Base-by-base conservation (phyloP, 2,329 filamentous ascomycete genomes). In the Colletotrichum zoysiae region DNA sequence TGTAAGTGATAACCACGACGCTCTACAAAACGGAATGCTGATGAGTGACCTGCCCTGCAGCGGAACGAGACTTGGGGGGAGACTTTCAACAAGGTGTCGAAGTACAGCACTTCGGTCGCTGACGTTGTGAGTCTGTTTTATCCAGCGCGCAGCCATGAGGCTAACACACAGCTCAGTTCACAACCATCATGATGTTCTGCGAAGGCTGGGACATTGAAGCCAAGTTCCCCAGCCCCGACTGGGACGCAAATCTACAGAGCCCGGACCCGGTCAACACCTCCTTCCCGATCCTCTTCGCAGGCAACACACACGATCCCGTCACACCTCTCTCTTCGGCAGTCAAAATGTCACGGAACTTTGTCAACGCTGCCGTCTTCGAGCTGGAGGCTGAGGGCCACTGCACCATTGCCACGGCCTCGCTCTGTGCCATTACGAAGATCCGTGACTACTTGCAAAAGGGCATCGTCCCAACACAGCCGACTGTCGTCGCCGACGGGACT, bases 251-350 rank as follows among this genome's bases (percentile, higher is more conserved):
- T n/a, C 51, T 72, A 6, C 81, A 71, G 80, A 58, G 51, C 53
- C 35, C 61, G 16, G 50, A 67, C 35, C 70, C 61, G 42, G 26
- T 67, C 56, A 73, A 83, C 35, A 88, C 85, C 7, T 81, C 83
- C 7, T 84, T 87, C 73, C 89, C 89, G 0, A 80, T 91, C 42
- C 81, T 91, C 8, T 87, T 89, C 76, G 79, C 90, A 16, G 86
- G 85, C 46, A 90, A 88, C 75, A 86, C 85, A 0, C 82, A 86
- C 18, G 89, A 91, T 68, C 88, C 89, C 1, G 88, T 91, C 23
- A 91, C 89, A 0, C 88, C 89, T 3, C 78, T 90, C 6, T 74
- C 76, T 55, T 83, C 84, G 53, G 86, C 84, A 1, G 79, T 84
- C 30, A 78, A 79, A 26, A 83, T 82, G 81, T 78, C 81, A 35